Evolutionary conservation across 106 monocot species (phyloP), one percentile per base, ranked within the genome.

Genomic region (Dioscorea alata): DNA sequence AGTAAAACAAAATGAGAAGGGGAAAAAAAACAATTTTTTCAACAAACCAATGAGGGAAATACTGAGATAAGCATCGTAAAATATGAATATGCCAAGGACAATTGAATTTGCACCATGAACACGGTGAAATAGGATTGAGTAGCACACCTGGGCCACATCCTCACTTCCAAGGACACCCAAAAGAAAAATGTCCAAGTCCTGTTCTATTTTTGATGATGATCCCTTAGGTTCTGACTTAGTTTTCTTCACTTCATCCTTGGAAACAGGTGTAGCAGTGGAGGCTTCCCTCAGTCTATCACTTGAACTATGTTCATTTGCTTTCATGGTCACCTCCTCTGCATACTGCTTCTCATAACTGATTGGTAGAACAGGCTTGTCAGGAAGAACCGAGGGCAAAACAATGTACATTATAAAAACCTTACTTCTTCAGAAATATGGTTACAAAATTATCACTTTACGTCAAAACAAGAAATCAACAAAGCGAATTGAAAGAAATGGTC

Each of bases 121-220:
- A 42, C 6, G 6, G 42, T 42, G 42, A 42, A 42, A 42, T 42
- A 42, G 42, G 42, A 42, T 42, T 42, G 42, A 6, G 42, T 42
- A 42, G 20, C 76, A 50, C 68, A 97, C 96, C 96, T 73, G 69
- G 80, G 48, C 80, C 92, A 23, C 96, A 69, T 97, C 92, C 68
- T 81, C 84, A 60, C 82, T 89, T 56, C 89, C 93, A 76, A 94
- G 80, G 81, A 92, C 92, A 12, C 96, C 92, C 48, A 97, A 63
- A 80, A 97, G 92, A 81, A 97, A 97, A 8, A 79, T 75, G 83
- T 97, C 96, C 79, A 97, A 75, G 72, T 97, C 96, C 8, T 89
- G 84, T 65, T 87, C 92, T 66, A 78, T 56, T 52, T 68, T 80
- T 65, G 84, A 76, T 20, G 86, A 79, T 51, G 95, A 88, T 64